phyloP scores from a whole-genome alignment of 495 filamentous ascomycete species.

The Pyronema domesticum region DNA sequence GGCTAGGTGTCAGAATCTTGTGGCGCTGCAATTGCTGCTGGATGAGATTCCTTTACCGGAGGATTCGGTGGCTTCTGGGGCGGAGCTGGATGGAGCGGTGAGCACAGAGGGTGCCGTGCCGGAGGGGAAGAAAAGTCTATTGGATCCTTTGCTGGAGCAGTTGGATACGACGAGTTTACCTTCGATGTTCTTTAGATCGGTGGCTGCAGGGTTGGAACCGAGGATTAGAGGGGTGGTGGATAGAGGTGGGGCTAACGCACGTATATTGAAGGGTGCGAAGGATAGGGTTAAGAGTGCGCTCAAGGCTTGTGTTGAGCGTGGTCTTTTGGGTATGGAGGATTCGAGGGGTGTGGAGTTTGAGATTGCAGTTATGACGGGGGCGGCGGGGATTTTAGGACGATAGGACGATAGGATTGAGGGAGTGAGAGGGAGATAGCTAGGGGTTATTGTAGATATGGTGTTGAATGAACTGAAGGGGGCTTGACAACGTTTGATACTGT shows the following conservation, averaged over 20 bases:
- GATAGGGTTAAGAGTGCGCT: constrained; percentile 61
- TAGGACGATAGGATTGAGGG: background rate
- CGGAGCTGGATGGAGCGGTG: constrained; percentile 40
- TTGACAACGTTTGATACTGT: too few species aligned
- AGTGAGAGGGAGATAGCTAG: too few species aligned
- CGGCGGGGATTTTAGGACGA: constrained; percentile 16
- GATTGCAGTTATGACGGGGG: constrained; percentile 81
- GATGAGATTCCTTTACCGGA: constrained; percentile 20
- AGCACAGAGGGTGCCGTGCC: constrained; percentile 38
- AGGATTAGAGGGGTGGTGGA: constrained; percentile 68
- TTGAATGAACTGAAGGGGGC: too few species aligned
- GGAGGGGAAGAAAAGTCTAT: constrained; percentile 36
- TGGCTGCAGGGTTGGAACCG: constrained; percentile 57
- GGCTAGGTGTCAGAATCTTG: constrained; percentile 72
- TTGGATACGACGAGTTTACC: constrained; percentile 71
- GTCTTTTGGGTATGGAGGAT: constrained; percentile 38
- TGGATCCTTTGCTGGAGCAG: constrained; percentile 53
- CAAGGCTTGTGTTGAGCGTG: constrained; percentile 63
- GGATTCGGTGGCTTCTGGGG: background rate
- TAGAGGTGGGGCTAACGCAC: constrained; percentile 64
- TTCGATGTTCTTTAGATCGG: constrained; percentile 77
- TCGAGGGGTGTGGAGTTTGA: constrained; percentile 61
- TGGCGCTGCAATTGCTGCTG: constrained; percentile 67
- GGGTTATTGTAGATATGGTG: too few species aligned
- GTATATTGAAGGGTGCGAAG: constrained; percentile 58